Evolutionary conservation across 2,329 filamentous ascomycete species (phyloP).

Genomic region (Elsinoe necatrix): DNA sequence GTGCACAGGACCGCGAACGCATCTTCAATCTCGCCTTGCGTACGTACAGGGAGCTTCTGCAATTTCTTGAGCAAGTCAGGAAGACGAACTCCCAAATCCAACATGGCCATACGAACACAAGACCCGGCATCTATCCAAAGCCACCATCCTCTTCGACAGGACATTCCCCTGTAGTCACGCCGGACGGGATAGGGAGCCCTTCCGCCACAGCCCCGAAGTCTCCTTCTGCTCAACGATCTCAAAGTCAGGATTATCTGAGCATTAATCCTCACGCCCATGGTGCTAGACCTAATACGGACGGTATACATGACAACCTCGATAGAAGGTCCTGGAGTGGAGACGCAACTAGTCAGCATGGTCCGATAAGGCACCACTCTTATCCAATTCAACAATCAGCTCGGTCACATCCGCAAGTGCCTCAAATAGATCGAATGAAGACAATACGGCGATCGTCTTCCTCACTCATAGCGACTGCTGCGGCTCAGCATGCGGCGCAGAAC

Average conservation of each 20-base stretch:
- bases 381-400: background rate
- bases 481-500: constrained; percentile 8
- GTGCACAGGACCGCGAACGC: constrained; percentile 36
- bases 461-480: background rate
- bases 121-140: constrained; percentile 53
- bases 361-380: background rate
- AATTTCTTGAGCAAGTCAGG: constrained; percentile 39
- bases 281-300: background rate
- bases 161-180: constrained; percentile 9
- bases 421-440: background rate
- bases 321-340: background rate
- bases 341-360: background rate
- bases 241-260: background rate
- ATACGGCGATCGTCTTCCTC: constrained; percentile 1
- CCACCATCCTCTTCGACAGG: constrained; percentile 35
- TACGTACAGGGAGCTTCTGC: constrained; percentile 42
- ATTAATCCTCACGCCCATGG: background rate
- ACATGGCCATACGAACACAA: constrained; percentile 34
- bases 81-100: constrained; percentile 32
- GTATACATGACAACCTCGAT: background rate
- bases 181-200: background rate
- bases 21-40: constrained; percentile 40
- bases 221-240: background rate
- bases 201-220: background rate
- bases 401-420: background rate